These are phyloP conservation scores for Lasiosphaeria hispida DNA, from an alignment of 495 filamentous ascomycete genomes.

Conservation along the genomic window DNA sequence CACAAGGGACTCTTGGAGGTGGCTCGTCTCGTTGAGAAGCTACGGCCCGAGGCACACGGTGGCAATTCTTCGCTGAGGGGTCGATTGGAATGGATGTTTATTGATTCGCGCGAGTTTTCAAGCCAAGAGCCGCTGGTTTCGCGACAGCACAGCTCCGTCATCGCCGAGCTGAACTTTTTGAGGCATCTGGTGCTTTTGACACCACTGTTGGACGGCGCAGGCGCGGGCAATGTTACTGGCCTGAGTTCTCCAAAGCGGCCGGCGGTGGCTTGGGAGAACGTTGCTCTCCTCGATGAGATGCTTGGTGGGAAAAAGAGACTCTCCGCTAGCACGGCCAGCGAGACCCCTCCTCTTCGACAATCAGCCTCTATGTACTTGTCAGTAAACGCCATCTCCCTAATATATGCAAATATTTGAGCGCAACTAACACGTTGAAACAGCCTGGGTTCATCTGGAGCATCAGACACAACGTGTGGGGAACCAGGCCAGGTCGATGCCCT, in stretches of 20 bases:
- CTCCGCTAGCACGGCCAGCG: background rate
- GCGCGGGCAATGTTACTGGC: slow-evolving; percentile 51
- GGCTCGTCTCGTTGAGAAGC: slow-evolving; percentile 17
- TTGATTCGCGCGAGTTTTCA: slow-evolving; percentile 11
- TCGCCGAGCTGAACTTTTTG: slow-evolving; percentile 51
- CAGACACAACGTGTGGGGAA: no score
- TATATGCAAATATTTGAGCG: no score
- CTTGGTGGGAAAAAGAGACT: slow-evolving; percentile 9
- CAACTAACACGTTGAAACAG: no score
- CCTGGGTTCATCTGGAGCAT: no score
- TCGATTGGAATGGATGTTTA: slow-evolving; percentile 12
- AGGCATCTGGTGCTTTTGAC: slow-evolving; percentile 54
- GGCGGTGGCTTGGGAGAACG: slow-evolving; percentile 39
- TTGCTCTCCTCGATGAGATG: slow-evolving; percentile 55
- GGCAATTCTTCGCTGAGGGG: slow-evolving; percentile 7
- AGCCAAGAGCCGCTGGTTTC: slow-evolving; percentile 16
- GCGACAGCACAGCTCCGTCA: slow-evolving; percentile 14
- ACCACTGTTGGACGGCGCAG: slow-evolving; percentile 55
- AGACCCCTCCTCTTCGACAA: background rate
- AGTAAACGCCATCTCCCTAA: background rate
- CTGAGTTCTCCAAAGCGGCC: slow-evolving; percentile 24
- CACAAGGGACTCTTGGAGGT: slow-evolving; percentile 10
- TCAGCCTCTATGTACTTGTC: background rate
- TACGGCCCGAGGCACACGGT: slow-evolving; percentile 9
- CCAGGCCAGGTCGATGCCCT: no score